A percentile compares a stretch with the other conserved stretches of the same genome.
Evolutionary conservation across 108 stramenopile species (phyloP).

Genomic region (Parmales sp.): DNA sequence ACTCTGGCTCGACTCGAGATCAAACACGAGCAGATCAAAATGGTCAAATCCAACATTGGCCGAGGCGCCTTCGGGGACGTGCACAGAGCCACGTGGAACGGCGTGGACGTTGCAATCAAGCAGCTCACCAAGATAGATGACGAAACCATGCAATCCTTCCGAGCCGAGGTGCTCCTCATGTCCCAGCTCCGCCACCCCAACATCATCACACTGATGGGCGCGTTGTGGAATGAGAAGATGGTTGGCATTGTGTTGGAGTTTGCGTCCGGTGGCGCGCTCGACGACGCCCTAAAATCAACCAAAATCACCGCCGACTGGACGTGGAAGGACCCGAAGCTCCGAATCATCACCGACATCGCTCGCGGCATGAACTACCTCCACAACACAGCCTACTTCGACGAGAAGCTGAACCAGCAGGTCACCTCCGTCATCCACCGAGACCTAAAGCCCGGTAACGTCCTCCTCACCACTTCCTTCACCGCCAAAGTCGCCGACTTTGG

Average conservation of each 20-base stretch:
- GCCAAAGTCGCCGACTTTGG: constrained; percentile 38
- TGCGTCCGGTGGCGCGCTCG: neutral
- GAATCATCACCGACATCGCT: constrained; percentile 18
- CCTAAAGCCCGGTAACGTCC: constrained; percentile 24
- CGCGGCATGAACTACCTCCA: constrained; percentile 33
- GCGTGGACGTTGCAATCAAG: neutral
- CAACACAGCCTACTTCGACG: neutral
- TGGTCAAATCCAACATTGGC: neutral
- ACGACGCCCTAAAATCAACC: neutral
- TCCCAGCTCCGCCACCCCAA: neutral
- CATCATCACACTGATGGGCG: neutral
- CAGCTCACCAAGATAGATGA: neutral
- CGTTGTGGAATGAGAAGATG: neutral
- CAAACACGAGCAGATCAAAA: neutral
- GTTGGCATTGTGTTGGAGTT: constrained; percentile 3
- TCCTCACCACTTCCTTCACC: constrained; percentile 2
- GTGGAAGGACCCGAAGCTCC: constrained; percentile 16
- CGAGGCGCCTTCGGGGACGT: constrained; percentile 5
- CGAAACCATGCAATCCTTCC: neutral
- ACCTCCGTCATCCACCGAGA: constrained; percentile 27
- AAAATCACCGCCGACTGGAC: neutral
- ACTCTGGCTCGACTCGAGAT: too few relatives aligned
- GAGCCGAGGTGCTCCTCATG: constrained; percentile 1
- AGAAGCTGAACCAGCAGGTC: neutral
- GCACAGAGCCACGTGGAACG: neutral